Evolutionary conservation across 1,139 yeast genomes (phyloP).

Genomic region (Taphrina deformans): DNA sequence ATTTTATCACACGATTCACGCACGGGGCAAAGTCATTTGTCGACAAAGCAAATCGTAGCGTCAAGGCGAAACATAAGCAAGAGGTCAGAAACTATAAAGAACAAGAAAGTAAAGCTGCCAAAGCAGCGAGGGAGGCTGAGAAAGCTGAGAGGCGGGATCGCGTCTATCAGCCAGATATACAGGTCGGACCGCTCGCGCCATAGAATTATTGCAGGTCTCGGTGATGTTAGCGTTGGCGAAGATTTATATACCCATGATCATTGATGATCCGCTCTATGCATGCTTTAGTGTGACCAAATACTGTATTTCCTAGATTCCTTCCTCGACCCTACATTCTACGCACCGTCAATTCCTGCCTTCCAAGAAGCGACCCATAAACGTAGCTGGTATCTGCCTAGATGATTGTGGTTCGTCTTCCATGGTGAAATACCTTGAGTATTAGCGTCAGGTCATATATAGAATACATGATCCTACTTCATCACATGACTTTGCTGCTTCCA

Average conservation of each 20-base stretch:
- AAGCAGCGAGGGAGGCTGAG: conserved; percentile 21
- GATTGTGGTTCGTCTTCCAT: conserved; percentile 33
- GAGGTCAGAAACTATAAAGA: conserved; percentile 4
- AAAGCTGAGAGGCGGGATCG: conserved; percentile 11
- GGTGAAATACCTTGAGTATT: conserved; percentile 13
- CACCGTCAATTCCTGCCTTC: conserved; percentile 19
- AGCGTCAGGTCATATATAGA: background rate
- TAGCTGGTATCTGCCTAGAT: conserved; percentile 14
- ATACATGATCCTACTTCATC: conserved; percentile 54
- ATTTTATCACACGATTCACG: conserved; percentile 34
- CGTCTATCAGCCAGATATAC: conserved; percentile 1
- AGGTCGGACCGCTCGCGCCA: conserved; percentile 22
- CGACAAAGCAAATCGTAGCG: conserved; percentile 9
- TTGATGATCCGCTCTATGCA: background rate
- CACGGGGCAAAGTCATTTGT: conserved; percentile 33
- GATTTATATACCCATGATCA: background rate
- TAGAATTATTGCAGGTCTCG: background rate
- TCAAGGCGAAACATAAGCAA: conserved; percentile 1
- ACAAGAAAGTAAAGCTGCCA: background rate
- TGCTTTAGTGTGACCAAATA: background rate
- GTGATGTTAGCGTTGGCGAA: background rate
- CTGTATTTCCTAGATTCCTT: background rate
- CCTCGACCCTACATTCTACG: background rate
- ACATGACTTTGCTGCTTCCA: conserved; percentile 92
- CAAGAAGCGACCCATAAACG: conserved; percentile 30